Evolutionary conservation across 1,139 yeast genomes (phyloP), one percentile per base, ranked within the genome.

Genomic region (Diutina neorugosa): DNA sequence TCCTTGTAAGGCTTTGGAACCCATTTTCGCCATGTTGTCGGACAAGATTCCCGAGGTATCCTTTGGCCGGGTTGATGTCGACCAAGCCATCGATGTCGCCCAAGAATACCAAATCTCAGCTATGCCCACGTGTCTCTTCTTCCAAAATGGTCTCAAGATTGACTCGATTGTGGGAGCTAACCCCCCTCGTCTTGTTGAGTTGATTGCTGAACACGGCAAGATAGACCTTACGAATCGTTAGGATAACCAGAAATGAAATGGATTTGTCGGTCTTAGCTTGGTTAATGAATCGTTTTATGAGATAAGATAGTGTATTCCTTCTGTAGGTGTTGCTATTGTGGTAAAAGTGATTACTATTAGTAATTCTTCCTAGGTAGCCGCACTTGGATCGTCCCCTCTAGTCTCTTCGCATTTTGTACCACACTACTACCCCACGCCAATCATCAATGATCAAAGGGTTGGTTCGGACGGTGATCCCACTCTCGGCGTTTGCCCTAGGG

Each of bases 401-500:
- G 37, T 11, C 37, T 31, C 37, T 31, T 31, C 37, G 37, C 37
- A 14, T 11, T 31, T 31, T 31, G 37, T 14, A n/a, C n/a, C 5
- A 11, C 37, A 11, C 14, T 4, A 31, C 37, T 31, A 9, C 37
- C 37, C 37, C 37, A 31, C 37, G 14, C 37, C 46, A 25, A 43
- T 7, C 25, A 2, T 7, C 50, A 11, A 46, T 46, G 50, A 27
- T 46, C 21, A 46, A 46, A 46, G 50, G 50, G 18, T 16, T 46
- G 21, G 50, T 46, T 16, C 37, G 67, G 52, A 53, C 63, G 4
- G 55, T 63, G 2, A 52, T 65, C 1, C 79, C 82, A 0, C 53
- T 74, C 2, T 59, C 67, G 0, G 77, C 76, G 3, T 76, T 81
- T 55, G 76, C 74, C 0, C 60, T 69, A 0, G 86, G 85, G 1